Evolutionary conservation across 2,329 filamentous ascomycete species (phyloP).

Genomic region (Pseudocercospora fijiensis): DNA sequence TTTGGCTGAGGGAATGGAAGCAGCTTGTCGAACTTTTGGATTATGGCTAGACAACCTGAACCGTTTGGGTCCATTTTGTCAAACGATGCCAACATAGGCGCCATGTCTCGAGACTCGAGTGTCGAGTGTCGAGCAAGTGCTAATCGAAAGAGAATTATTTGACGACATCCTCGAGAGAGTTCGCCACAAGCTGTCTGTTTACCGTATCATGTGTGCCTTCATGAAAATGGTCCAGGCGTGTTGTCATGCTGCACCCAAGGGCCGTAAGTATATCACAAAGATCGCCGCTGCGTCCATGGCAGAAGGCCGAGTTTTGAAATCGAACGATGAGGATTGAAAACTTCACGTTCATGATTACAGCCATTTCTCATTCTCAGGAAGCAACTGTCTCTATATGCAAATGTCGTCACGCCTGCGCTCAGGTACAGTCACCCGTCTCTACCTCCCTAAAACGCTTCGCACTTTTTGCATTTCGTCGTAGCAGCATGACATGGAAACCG

Average conservation of each 20-base stretch:
- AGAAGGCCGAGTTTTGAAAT: no score
- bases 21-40: background rate
- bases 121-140: background rate
- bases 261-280: no score
- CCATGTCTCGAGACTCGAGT: background rate
- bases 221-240: no score
- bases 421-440: constrained; percentile 11
- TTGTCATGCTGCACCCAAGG: no score
- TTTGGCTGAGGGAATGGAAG: constrained; percentile 48
- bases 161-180: background rate
- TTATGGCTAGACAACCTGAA: background rate
- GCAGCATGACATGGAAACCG: constrained; percentile 6
- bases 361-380: background rate
- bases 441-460: constrained; percentile 7
- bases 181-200: background rate
- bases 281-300: no score
- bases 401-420: background rate
- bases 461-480: constrained; percentile 6
- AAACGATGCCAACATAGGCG: background rate
- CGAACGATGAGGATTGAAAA: background rate
- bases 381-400: constrained; percentile 3
- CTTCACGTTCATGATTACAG: background rate
- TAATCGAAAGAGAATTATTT: background rate
- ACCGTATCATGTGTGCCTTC: no score
- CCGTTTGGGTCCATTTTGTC: background rate